Evolutionary conservation across 352 stramenopile species (phyloP), one percentile per base, ranked within the genome.

Genomic region (Peronospora belbahrii): DNA sequence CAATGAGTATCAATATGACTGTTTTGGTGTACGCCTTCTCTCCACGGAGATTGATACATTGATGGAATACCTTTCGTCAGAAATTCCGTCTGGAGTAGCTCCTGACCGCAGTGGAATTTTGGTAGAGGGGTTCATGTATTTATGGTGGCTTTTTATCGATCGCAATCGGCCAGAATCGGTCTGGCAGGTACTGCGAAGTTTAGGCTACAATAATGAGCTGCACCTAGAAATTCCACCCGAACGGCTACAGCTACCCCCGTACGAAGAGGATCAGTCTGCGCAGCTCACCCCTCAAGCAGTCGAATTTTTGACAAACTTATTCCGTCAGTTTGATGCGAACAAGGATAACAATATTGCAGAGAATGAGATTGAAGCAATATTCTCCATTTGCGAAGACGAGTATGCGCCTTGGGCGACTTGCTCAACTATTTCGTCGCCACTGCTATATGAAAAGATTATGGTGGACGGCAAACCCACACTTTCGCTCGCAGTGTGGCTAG

Each of bases 81-180:
- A 70, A 18, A 74, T 81, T 25, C 75, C 78, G 9, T 65, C 83
- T 2, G 76, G 76, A 27, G 74, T 93, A 14, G 69, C 76, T 38
- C 51, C 77, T 45, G 68, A 88, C 47, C 67, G 76, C 23, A 78
- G 55, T 35, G 81, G 74, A 25, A 56, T 94, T 51, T 70, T 67
- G 43, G 55, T 94, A 15, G 65, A 92, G 3, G 85, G 85, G 0
- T 95, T 94, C 24, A 67, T 82, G 28, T 83, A 85, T 50, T 50
- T 95, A 27, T 92, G 82, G 74, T 77, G 88, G 59, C 49, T 92
- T 36, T 94, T 94, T 62, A 93, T 95, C 50, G 74, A 93, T 42
- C 83, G 83, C 42, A 88, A 91, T 36, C 79, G 84, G 1, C 80
- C 83, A n/a, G 85, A 95, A 65, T 86, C 73, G 9, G 86, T 81